Evolutionary conservation across 495 filamentous ascomycete species (phyloP).

Genomic region (Chaetomium tenue): DNA sequence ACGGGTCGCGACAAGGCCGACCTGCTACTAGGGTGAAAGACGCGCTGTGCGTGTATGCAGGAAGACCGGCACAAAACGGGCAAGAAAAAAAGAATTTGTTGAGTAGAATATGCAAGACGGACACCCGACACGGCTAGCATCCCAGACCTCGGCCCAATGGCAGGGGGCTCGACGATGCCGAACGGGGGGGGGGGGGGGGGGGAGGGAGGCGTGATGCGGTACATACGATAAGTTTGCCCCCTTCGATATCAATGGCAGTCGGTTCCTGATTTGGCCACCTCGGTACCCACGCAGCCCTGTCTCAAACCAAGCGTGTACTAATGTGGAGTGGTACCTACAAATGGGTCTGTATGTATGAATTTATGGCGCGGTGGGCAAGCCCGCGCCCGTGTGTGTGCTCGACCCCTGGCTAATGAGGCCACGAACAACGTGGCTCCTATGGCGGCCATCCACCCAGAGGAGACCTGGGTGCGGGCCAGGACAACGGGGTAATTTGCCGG

Average conservation of each 20-base stretch:
- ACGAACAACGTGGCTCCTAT: constrained; percentile 44
- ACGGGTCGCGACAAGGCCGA: constrained; percentile 27
- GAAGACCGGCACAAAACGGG: constrained; percentile 14
- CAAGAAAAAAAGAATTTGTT: constrained; percentile 2
- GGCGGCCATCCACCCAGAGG: constrained; percentile 30
- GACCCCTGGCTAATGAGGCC: constrained; percentile 34
- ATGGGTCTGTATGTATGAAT: constrained; percentile 16
- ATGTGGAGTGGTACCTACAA: neutral
- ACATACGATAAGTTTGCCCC: constrained; percentile 18
- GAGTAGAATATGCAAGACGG: constrained; percentile 7
- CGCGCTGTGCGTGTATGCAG: constrained; percentile 31
- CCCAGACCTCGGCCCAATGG: constrained; percentile 23
- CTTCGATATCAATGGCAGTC: constrained; percentile 22
- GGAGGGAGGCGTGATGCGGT: neutral
- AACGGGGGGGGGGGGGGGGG: too few relatives aligned
- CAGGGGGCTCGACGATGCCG: neutral
- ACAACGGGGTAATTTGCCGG: constrained; percentile 37
- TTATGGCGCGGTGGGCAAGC: constrained; percentile 35
- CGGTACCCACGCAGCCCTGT: constrained; percentile 10
- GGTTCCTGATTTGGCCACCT: constrained; percentile 30
- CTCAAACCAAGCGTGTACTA: neutral
- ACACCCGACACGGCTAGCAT: constrained; percentile 19
- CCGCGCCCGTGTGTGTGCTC: constrained; percentile 12
- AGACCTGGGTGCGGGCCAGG: constrained; percentile 31
- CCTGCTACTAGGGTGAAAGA: constrained; percentile 27